These are phyloP conservation scores for Saturnispora quitensis DNA, from an alignment of 805 yeast species.

Conservation along the genomic window DNA sequence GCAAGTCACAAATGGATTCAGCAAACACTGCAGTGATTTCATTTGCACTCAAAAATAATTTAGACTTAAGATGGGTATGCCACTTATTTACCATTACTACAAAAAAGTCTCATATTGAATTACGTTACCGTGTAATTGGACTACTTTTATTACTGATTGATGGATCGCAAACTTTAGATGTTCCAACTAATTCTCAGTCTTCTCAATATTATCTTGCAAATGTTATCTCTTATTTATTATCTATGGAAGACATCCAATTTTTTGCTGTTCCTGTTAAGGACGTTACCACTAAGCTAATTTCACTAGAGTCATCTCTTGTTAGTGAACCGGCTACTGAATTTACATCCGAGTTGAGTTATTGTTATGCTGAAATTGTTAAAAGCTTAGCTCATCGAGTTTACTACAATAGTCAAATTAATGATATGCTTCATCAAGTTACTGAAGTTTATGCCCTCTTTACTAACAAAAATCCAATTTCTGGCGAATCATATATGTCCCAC, in stretches of 20 bases:
- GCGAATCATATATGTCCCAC: background rate
- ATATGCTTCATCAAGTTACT: constrained; percentile 52
- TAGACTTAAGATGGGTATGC: constrained; percentile 40
- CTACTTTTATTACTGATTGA: constrained; percentile 26
- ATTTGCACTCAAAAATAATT: constrained; percentile 29
- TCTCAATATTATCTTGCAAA: constrained; percentile 16
- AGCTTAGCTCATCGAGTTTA: constrained; percentile 70
- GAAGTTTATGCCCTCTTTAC: background rate
- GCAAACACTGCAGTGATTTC: constrained; percentile 46
- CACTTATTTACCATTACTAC: constrained; percentile 55
- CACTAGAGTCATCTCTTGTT: background rate
- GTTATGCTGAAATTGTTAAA: constrained; percentile 50
- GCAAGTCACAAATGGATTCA: constrained; percentile 49
- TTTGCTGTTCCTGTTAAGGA: constrained; percentile 84
- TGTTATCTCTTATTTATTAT: constrained; percentile 41
- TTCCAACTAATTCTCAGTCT: constrained; percentile 24
- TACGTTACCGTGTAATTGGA: constrained; percentile 22
- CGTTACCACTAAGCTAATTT: constrained; percentile 45
- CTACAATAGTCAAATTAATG: constrained; percentile 79
- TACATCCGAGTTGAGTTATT: constrained; percentile 27
- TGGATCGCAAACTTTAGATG: constrained; percentile 36
- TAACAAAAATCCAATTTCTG: background rate
- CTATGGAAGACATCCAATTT: constrained; percentile 64
- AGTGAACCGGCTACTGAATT: constrained; percentile 16
- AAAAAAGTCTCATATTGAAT: constrained; percentile 51